These are phyloP conservation scores for Colletotrichum shisoi DNA, from an alignment of 2,329 filamentous ascomycete species.

Conservation along the genomic window DNA sequence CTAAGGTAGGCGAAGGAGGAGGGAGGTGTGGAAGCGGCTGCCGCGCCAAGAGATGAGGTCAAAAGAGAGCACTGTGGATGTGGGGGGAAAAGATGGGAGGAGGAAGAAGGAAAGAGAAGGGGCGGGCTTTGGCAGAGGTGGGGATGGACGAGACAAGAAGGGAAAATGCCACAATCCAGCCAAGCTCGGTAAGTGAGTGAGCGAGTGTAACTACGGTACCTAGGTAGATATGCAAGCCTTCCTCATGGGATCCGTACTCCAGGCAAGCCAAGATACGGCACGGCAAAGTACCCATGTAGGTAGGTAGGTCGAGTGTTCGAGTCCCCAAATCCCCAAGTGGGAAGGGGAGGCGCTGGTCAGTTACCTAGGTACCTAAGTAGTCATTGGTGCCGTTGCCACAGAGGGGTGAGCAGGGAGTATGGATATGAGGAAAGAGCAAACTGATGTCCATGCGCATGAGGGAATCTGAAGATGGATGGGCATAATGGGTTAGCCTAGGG, in stretches of 20 bases:
- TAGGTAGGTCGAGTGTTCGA: background rate
- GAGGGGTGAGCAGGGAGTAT: too few species aligned
- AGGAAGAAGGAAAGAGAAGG: background rate
- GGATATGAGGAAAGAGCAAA: background rate
- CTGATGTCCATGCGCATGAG: background rate
- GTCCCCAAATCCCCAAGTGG: background rate
- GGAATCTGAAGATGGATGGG: background rate
- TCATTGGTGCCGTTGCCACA: background rate
- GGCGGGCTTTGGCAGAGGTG: background rate
- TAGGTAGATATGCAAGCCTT: background rate
- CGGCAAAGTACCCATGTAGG: background rate
- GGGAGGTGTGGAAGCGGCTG: background rate
- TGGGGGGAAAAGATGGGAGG: background rate
- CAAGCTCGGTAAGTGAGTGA: too few species aligned
- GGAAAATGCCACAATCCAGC: background rate
- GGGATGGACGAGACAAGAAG: background rate
- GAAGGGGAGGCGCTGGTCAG: background rate
- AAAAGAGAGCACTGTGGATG: constrained; percentile 26
- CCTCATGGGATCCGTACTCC: background rate
- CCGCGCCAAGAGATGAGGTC: constrained; percentile 34
- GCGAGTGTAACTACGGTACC: background rate
- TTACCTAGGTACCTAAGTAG: too few species aligned
- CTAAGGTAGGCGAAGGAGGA: background rate
- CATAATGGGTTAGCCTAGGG: background rate
- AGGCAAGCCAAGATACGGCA: background rate